These are phyloP conservation scores for Schwanniomyces occidentalis DNA, from an alignment of 805 yeast genomes.

Conservation along the genomic window DNA sequence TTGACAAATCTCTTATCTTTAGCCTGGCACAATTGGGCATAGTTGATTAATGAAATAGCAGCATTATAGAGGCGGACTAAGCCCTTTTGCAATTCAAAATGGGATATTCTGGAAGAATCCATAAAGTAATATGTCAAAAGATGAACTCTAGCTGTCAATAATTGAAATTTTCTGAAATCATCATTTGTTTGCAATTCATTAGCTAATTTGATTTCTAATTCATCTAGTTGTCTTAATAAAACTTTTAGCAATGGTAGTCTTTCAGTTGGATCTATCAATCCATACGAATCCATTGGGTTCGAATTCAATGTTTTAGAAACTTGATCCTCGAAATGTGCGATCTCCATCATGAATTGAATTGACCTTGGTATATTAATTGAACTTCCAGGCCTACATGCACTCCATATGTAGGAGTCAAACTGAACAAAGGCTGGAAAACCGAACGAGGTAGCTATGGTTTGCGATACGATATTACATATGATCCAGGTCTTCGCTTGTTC, in stretches of 20 bases:
- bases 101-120: constrained; percentile 53
- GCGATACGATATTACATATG: constrained; percentile 88
- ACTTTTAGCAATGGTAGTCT: constrained; percentile 73
- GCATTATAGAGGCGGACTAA: constrained; percentile 78
- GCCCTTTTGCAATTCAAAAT: constrained; percentile 68
- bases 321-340: constrained; percentile 85
- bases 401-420: constrained; percentile 69
- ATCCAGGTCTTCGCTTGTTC: constrained; percentile 93
- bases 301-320: constrained; percentile 74
- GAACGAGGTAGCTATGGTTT: constrained; percentile 85
- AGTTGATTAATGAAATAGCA: constrained; percentile 67
- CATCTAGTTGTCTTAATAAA: constrained; percentile 70
- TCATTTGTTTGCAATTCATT: constrained; percentile 49
- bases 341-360: constrained; percentile 76
- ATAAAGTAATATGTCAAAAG: constrained; percentile 78
- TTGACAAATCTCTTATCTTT: constrained; percentile 63
- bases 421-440: constrained; percentile 94
- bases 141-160: constrained; percentile 78
- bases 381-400: constrained; percentile 51
- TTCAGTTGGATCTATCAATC: constrained; percentile 66
- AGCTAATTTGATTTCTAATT: constrained; percentile 59
- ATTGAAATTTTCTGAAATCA: constrained; percentile 65
- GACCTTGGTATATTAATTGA: constrained; percentile 50
- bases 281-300: constrained; percentile 64
- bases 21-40: constrained; percentile 61